Evolutionary conservation across 2,329 filamentous ascomycete genomes (phyloP).

Genomic region (Colletotrichum lini): DNA sequence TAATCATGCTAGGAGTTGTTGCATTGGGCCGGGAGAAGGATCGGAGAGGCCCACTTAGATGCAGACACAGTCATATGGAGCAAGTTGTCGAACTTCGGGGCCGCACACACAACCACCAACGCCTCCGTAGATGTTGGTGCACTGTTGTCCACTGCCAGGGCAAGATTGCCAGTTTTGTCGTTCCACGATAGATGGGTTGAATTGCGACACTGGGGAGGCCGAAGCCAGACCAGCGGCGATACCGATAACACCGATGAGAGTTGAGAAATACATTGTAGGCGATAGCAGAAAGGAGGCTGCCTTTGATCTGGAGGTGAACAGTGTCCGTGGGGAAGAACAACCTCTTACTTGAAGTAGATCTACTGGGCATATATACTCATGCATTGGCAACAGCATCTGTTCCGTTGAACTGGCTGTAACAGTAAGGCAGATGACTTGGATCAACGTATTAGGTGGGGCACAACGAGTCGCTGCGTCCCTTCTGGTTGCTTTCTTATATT

Average conservation of each 20-base stretch:
- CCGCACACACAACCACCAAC: background rate
- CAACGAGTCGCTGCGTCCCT: too few species aligned
- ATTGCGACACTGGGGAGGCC: background rate
- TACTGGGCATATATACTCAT: too few species aligned
- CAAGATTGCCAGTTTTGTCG: background rate
- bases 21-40: background rate
- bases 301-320: background rate
- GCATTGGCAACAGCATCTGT: too few species aligned
- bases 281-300: background rate
- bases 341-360: too few species aligned
- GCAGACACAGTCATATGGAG: slow-evolving; percentile 8
- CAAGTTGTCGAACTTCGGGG: background rate
- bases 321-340: background rate
- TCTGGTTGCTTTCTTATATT: too few species aligned
- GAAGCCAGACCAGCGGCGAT: background rate
- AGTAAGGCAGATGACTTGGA: too few species aligned
- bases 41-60: background rate
- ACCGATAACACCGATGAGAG: background rate
- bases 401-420: too few species aligned
- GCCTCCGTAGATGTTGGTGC: background rate
- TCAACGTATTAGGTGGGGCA: too few species aligned
- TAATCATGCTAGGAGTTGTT: background rate
- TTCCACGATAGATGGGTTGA: background rate
- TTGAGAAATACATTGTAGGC: background rate
- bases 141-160: background rate